phyloP scores from a whole-genome alignment of 352 stramenopile genomes.

The Phytophthora uliginosa region DNA sequence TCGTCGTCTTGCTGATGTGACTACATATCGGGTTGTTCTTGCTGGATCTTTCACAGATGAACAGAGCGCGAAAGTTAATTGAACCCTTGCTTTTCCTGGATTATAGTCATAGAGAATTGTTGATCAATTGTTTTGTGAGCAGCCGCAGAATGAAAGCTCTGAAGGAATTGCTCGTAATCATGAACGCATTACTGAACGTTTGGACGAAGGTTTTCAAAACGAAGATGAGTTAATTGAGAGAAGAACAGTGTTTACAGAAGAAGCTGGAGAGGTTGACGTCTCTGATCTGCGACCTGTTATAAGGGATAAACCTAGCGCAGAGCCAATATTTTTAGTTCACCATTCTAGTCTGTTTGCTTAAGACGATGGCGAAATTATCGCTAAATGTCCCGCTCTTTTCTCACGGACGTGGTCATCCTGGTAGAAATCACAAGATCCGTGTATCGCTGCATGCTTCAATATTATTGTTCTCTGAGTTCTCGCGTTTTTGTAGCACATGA shows the following conservation, averaged over 20 bases:
- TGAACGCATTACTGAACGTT: too few relatives aligned
- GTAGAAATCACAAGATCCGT: neutral
- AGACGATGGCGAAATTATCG: neutral
- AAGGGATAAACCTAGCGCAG: too few relatives aligned
- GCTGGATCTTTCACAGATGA: neutral
- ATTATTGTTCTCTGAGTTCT: neutral
- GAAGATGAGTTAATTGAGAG: too few relatives aligned
- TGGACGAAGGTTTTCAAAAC: too few relatives aligned
- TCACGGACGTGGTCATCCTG: neutral
- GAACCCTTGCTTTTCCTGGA: too few relatives aligned
- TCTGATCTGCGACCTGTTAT: too few relatives aligned
- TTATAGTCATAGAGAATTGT: neutral
- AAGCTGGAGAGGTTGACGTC: too few relatives aligned
- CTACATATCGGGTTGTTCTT: neutral
- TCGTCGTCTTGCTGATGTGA: too few relatives aligned
- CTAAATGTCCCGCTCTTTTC: neutral
- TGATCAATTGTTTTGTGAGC: too few relatives aligned
- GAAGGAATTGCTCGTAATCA: too few relatives aligned
- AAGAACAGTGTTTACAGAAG: neutral
- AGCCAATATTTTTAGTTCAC: too few relatives aligned
- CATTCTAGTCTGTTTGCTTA: too few relatives aligned
- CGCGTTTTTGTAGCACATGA: neutral
- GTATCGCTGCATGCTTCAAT: neutral
- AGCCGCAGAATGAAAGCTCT: neutral
- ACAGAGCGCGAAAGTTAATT: neutral